phyloP scores from a whole-genome alignment of 2,329 filamentous ascomycete genomes.

The Diaporthe nobilis region DNA sequence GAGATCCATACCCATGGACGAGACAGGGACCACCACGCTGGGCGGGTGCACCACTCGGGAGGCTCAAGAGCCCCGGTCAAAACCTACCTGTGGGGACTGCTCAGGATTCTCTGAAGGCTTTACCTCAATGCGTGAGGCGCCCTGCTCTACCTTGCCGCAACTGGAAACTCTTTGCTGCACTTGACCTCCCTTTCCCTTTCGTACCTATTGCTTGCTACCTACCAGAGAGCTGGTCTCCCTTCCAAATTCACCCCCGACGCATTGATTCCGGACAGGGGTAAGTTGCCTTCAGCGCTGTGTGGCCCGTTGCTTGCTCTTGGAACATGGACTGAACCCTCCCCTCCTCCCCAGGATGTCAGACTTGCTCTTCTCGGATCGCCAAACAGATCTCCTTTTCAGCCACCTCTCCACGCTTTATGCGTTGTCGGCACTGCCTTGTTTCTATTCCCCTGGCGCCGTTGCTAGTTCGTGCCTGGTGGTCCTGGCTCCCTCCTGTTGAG shows the following conservation, averaged over 20 bases:
- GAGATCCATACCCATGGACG: constrained; percentile 45
- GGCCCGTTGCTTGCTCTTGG: constrained; percentile 45
- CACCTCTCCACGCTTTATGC: constrained; percentile 50
- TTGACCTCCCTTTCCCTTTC: constrained; percentile 43
- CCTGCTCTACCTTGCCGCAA: constrained; percentile 50
- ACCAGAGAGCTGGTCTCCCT: constrained; percentile 45
- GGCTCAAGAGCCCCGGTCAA: constrained; percentile 48
- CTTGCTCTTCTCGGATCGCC: constrained; percentile 45
- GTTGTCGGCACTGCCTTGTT: constrained; percentile 50
- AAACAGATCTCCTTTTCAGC: constrained; percentile 51
- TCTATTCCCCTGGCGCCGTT: constrained; percentile 38
- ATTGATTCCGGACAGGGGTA: constrained; percentile 42
- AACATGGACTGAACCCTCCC: constrained; percentile 45
- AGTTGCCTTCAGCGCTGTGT: constrained; percentile 41
- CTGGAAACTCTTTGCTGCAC: constrained; percentile 50
- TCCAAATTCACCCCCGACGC: constrained; percentile 43
- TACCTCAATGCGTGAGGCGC: constrained; percentile 53
- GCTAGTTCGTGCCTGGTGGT: constrained; percentile 41
- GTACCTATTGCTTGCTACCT: constrained; percentile 22
- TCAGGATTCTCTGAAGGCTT: constrained; percentile 44
- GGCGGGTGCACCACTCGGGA: constrained; percentile 44
- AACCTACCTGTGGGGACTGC: constrained; percentile 52
- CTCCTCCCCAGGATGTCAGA: constrained; percentile 42
- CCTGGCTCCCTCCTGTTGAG: constrained; percentile 33
- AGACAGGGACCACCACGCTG: constrained; percentile 47